These are phyloP conservation scores for Allantophomopsis cytisporea DNA, from an alignment of 2,329 filamentous ascomycete genomes.

Conservation along the genomic window DNA sequence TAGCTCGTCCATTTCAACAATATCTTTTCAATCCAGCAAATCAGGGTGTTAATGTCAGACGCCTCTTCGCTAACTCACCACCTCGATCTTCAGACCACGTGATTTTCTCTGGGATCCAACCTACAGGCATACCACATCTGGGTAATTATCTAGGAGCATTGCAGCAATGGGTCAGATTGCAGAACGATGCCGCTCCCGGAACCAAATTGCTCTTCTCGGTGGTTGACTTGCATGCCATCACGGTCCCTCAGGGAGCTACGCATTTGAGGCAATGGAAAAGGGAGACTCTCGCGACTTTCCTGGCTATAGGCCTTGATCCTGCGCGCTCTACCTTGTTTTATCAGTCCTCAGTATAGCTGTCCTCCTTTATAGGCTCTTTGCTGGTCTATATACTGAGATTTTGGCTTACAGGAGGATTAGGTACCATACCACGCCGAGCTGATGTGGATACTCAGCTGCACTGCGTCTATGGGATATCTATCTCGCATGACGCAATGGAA, in stretches of 20 bases:
- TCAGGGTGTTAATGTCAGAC: neutral
- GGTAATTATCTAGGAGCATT: slow-evolving; percentile 93
- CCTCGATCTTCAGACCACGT: slow-evolving; percentile 21
- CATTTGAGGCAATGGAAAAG: slow-evolving; percentile 51
- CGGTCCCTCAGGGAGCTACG: slow-evolving; percentile 51
- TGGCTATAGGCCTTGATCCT: slow-evolving; percentile 76
- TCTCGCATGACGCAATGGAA: slow-evolving; percentile 99
- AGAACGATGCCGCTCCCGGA: slow-evolving; percentile 42
- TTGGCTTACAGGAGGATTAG: slow-evolving; percentile 21
- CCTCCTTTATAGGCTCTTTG: too few species aligned
- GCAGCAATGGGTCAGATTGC: slow-evolving; percentile 71
- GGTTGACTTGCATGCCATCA: slow-evolving; percentile 91
- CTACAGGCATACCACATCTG: slow-evolving; percentile 84
- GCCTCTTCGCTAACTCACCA: neutral
- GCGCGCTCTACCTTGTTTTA: slow-evolving; percentile 68
- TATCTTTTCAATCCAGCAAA: too few species aligned
- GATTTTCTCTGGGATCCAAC: slow-evolving; percentile 94
- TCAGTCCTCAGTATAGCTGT: slow-evolving; percentile 50
- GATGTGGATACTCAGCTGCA: slow-evolving; percentile 94
- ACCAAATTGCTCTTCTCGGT: slow-evolving; percentile 70
- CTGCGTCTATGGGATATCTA: slow-evolving; percentile 85
- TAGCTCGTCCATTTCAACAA: too few species aligned
- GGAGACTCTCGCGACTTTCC: slow-evolving; percentile 64
- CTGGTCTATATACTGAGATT: too few species aligned
- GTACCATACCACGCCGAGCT: slow-evolving; percentile 73